These are phyloP conservation scores for Erigeron canadensis DNA, from an alignment of 129 eudicot species.

Conservation along the genomic window DNA sequence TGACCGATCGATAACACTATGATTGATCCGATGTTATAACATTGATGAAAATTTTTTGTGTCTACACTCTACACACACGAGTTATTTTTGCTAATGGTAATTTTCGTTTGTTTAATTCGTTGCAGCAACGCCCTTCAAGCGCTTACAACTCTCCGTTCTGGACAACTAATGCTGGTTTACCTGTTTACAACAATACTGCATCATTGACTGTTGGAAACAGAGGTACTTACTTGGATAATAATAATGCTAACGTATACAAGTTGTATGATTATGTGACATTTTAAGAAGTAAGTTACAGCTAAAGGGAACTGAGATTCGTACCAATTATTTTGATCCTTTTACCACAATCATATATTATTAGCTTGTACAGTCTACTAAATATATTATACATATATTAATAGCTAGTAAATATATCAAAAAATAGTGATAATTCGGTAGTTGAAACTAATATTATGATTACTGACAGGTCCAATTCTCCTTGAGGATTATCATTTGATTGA, in stretches of 20 bases:
- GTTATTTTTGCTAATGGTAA: not conserved
- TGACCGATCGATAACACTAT: slow-evolving; percentile 4
- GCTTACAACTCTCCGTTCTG: slow-evolving; percentile 61
- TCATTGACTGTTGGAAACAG: slow-evolving; percentile 65
- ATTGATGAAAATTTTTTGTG: not conserved
- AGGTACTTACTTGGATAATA: slow-evolving; percentile 52
- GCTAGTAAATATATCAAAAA: too few relatives aligned
- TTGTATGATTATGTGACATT: too few relatives aligned
- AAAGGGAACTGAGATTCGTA: too few relatives aligned
- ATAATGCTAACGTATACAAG: too few relatives aligned
- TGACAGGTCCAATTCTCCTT: slow-evolving; percentile 78
- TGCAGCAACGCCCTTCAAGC: slow-evolving; percentile 84
- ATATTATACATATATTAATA: too few relatives aligned
- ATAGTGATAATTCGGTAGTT: too few relatives aligned
- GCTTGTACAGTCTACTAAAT: too few relatives aligned
- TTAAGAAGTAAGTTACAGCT: too few relatives aligned
- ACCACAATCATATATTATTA: too few relatives aligned
- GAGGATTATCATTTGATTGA: slow-evolving; percentile 92
- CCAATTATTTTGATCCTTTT: too few relatives aligned
- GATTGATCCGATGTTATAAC: slow-evolving; percentile 8
- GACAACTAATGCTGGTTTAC: slow-evolving; percentile 77
- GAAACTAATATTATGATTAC: not conserved
- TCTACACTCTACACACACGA: not conserved
- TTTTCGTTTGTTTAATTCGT: slow-evolving; percentile 8
- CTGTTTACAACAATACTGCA: slow-evolving; percentile 71